These are phyloP conservation scores for Parsonsia alboflavescens DNA, from an alignment of 257 asterid genomes.

Conservation along the genomic window DNA sequence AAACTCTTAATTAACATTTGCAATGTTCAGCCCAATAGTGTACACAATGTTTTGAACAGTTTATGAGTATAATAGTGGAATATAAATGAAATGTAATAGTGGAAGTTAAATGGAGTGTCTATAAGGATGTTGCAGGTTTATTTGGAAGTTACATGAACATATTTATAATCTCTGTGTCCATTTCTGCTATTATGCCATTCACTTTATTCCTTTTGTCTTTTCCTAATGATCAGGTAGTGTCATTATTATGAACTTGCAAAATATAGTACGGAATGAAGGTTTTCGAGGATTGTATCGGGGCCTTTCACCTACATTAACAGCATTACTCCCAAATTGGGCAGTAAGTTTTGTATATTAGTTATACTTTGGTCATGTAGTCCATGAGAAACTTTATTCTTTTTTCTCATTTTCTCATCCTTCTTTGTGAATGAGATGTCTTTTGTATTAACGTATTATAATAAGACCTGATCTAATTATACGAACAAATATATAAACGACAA, in stretches of 20 bases:
- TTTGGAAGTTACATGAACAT: background rate
- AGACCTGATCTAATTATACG: background rate
- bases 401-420: background rate
- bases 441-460: background rate
- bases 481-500: background rate
- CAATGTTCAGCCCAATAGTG: background rate
- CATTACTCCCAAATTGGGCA: slow-evolving; percentile 99
- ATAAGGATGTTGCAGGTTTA: background rate
- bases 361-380: background rate
- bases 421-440: background rate
- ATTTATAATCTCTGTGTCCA: background rate
- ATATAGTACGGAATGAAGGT: slow-evolving; percentile 70
- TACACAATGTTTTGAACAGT: background rate
- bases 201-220: slow-evolving; percentile 21
- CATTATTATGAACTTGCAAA: slow-evolving; percentile 67
- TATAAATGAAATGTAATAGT: background rate
- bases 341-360: slow-evolving; percentile 46
- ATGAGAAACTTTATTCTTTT: no score
- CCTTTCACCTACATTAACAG: slow-evolving; percentile 88
- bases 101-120: background rate
- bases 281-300: slow-evolving; percentile 91
- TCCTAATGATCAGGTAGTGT: slow-evolving; percentile 64
- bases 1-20: no score
- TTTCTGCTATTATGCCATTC: background rate
- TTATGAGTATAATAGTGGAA: background rate